Base-by-base conservation (phyloP, 148 eudicot genomes). In the Dianthus caryophyllus region DNA sequence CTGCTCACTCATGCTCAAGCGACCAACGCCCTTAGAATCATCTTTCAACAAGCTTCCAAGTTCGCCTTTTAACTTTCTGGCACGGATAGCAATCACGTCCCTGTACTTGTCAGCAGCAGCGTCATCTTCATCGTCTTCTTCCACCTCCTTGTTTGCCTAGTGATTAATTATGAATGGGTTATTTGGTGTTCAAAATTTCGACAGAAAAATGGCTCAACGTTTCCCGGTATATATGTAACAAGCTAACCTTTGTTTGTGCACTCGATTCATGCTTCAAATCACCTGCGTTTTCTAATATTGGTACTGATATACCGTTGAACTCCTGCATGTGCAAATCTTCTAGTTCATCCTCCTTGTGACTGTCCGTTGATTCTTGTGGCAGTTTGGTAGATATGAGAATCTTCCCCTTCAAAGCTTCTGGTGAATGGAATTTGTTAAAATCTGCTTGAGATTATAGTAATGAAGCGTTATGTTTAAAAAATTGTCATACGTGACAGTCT, bases 301-400 rank as follows among this genome's bases (percentile, higher is more conserved):
- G 68, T 47, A 25, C 29, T 50, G 61, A 16, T 2, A 16, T 36
- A 50, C 9, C 18, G 25, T 57, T 30, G n/a, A n/a, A n/a, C 0
- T 49, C 71, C 9, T 66, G 22, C 9, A 13, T 21, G 24, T 57
- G 66, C 4, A 36, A n/a, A 13, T 57, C 70, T 0, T 9, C 16
- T 22, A 24, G 31, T 57, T 61, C 74, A 2, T 68, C 65, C 49
- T 63, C 65, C 17, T 38, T 69, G 33, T 15, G 14, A 41, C 70
- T 61, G 9, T 77, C 84, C 18, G 20, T 65, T 17, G 64, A 69
- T 33, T 78, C 79, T 56, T 75, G 74, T 51, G 95, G 90, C 49
- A 81, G 88, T 75, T 88, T 88, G 61, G 88, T 85, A 20, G 90
- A 88, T 61, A 88, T 78, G 18, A 85, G 22, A 30, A 88, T 75